phyloP scores from a whole-genome alignment of 768 basidiomycete genomes.

The Podaxis sp. region DNA sequence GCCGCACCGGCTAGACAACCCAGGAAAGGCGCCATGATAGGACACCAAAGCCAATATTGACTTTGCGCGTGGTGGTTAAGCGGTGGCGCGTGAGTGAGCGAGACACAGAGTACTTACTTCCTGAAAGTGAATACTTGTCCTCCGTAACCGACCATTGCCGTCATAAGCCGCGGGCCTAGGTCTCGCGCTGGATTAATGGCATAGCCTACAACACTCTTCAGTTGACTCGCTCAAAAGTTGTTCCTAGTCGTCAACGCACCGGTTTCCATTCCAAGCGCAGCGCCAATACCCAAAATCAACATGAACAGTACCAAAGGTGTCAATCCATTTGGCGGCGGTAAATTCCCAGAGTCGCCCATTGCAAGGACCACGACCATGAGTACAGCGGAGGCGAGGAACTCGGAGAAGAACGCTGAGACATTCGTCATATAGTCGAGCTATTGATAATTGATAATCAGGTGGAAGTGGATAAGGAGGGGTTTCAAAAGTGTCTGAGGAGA shows the following conservation, averaged over 20 bases:
- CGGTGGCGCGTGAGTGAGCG: neutral
- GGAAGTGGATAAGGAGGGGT: neutral
- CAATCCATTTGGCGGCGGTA: conserved; percentile 46
- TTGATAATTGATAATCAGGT: neutral
- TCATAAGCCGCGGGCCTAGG: conserved; percentile 65
- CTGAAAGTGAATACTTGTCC: conserved; percentile 44
- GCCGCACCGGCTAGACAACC: conserved; percentile 55
- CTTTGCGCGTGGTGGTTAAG: conserved; percentile 26
- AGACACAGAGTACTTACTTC: conserved; percentile 30
- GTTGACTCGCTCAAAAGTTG: neutral
- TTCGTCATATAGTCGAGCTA: conserved; percentile 40
- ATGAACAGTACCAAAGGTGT: conserved; percentile 56
- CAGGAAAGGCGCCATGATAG: conserved; percentile 55
- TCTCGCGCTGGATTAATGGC: conserved; percentile 74
- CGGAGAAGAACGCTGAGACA: conserved; percentile 39
- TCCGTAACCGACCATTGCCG: conserved; percentile 75
- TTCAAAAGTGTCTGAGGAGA: neutral
- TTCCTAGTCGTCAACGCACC: conserved; percentile 23
- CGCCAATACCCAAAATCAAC: conserved; percentile 55
- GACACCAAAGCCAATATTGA: conserved; percentile 78
- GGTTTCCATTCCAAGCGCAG: conserved; percentile 62
- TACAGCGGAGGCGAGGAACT: conserved; percentile 56
- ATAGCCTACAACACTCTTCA: conserved; percentile 34
- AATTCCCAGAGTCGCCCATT: conserved; percentile 51
- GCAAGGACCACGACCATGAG: conserved; percentile 54